Evolutionary conservation across 2,329 filamentous ascomycete genomes (phyloP).

Genomic region (Cadophora sp.): DNA sequence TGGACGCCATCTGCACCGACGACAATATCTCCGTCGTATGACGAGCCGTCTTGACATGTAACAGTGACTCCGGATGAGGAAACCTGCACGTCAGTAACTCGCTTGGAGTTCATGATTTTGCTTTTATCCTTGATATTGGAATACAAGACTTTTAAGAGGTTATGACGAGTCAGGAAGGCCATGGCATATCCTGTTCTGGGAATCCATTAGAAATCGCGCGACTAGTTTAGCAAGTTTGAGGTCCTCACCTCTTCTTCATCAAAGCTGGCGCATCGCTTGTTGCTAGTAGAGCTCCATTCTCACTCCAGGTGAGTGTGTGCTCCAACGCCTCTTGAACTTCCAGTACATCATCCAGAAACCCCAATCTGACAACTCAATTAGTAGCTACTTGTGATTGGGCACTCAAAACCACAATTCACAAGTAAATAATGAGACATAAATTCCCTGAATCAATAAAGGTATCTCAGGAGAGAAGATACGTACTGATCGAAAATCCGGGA

Average conservation of each 20-base stretch:
- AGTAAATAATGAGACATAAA: neutral
- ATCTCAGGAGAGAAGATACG: neutral
- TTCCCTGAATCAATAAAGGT: neutral
- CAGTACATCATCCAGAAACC: conserved; percentile 44
- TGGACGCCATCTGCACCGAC: conserved; percentile 42
- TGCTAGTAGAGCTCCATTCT: conserved; percentile 34
- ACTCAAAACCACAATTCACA: neutral
- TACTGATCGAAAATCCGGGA: conserved; percentile 56
- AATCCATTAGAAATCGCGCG: conserved; percentile 2
- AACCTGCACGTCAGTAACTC: conserved; percentile 30
- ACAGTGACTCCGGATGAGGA: conserved; percentile 29
- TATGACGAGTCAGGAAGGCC: conserved; percentile 25
- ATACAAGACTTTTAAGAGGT: conserved; percentile 31
- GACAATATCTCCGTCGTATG: conserved; percentile 36
- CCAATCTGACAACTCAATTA: conserved; percentile 43
- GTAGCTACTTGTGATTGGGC: neutral
- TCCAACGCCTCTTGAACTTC: conserved; percentile 17
- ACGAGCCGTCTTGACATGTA: conserved; percentile 33
- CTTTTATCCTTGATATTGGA: conserved; percentile 30
- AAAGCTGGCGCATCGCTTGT: conserved; percentile 30
- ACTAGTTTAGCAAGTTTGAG: neutral
- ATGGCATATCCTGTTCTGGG: conserved; percentile 36
- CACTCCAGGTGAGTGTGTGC: conserved; percentile 19
- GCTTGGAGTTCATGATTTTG: conserved; percentile 38
- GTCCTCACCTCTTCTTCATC: conserved; percentile 8